Evolutionary conservation across 2,329 filamentous ascomycete genomes (phyloP), one percentile per base, ranked within the genome.

Genomic region (Ophiostoma sp.): DNA sequence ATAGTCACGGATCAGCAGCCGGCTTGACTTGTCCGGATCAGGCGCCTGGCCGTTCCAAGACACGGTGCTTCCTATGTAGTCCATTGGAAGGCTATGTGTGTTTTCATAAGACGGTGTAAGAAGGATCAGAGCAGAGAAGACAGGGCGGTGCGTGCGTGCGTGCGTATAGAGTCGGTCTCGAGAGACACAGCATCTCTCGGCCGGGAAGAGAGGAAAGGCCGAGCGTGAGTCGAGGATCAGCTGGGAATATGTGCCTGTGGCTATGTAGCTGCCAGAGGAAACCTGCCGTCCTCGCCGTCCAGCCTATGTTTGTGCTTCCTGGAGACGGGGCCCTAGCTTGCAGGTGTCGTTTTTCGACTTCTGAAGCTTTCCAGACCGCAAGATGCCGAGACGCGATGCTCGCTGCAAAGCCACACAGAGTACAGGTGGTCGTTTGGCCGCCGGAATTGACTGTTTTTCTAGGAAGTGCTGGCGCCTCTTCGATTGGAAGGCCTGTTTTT

Each of bases 1-100:
- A 76, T 92, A 87, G 76, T 97, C 93, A 80, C 90, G 90, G 77
- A 96, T 88, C 75, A 95, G 85, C 70, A 97, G 87, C 75, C 89
- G 89, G 79, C 92, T 89, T 69, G 89, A 86, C 81, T 83, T 85
- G 69, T 87, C 84, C 71, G 80, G 78, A 62, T 82, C 79, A 14
- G 81, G 81, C 72, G 81, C 75, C 74, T 83, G 80, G 69, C 81
- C 78, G 71, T 75, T 79, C 80, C 81, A 83, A 66, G 79, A 74
- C 71, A 77, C 74, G 62, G 80, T 76, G 66, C 73, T 74, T 60
- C 74, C 74, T 68, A 77, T 76, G 75, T 80, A 78, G 75, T 85
- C 83, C 83, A 85, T 85, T 27, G 27, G 27, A 27, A 73, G 73
- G n/a, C 5, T 18, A 38, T 6, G 40, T 42, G 38, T 63, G 5